Conservation (phyloP, 2,329 filamentous ascomycete genomes). For the Hypoxylon sp. region DNA sequence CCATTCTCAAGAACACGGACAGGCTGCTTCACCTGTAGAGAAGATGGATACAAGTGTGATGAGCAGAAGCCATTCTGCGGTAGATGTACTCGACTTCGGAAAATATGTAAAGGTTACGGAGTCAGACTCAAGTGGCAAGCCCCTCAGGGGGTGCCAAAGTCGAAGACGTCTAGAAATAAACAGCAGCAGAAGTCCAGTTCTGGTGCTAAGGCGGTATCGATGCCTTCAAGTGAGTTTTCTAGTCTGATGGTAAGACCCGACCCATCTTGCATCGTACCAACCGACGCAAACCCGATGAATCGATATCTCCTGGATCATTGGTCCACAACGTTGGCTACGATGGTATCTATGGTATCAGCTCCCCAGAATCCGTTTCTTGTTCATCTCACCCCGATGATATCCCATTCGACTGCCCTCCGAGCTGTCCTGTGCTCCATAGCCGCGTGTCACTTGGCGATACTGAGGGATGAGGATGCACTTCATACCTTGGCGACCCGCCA, state of each 20-base stretch:
- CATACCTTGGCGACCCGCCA: conserved; percentile 47
- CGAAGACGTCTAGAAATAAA: conserved; percentile 23
- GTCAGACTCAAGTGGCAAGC: conserved; percentile 52
- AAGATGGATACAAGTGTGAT: conserved; percentile 56
- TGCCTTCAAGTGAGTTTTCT: conserved; percentile 3
- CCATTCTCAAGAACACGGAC: conserved; percentile 51
- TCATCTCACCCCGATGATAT: conserved; percentile 53
- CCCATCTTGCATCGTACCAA: conserved; percentile 39
- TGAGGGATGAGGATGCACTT: conserved; percentile 46
- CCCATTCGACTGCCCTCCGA: conserved; percentile 49
- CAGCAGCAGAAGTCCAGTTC: conserved; percentile 26
- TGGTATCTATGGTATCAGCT: conserved; percentile 52
- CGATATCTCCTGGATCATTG: conserved; percentile 53
- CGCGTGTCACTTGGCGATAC: conserved; percentile 51
- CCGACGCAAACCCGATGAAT: conserved; percentile 32
- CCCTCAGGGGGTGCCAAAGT: conserved; percentile 28
- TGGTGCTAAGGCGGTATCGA: not conserved
- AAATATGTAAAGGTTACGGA: conserved; percentile 54
- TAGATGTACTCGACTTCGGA: conserved; percentile 52
- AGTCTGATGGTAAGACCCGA: conserved; percentile 16
- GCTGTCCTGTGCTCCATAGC: conserved; percentile 53
- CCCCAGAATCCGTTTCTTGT: conserved; percentile 52
- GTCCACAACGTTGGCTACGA: conserved; percentile 47
- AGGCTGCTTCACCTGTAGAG: conserved; percentile 52
- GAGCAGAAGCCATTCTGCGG: conserved; percentile 53